These are phyloP conservation scores for Penicillium waksmanii DNA, from an alignment of 495 filamentous ascomycete species.

Conservation along the genomic window DNA sequence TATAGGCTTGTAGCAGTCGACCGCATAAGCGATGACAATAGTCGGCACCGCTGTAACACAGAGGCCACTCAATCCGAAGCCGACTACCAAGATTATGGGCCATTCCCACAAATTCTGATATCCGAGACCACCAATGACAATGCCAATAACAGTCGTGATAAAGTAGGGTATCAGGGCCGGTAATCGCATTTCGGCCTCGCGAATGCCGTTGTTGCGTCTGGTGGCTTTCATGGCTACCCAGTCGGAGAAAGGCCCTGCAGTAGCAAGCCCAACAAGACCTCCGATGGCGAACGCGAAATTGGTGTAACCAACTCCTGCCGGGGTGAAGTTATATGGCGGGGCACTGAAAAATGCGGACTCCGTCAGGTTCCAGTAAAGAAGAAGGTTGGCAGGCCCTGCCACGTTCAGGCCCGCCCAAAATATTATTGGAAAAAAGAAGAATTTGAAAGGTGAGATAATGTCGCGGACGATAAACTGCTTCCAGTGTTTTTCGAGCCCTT, in stretches of 20 bases:
- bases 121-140: slow-evolving; percentile 59
- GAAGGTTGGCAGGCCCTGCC: slow-evolving; percentile 52
- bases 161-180: slow-evolving; percentile 58
- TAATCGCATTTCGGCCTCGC: slow-evolving; percentile 69
- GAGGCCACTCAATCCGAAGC: slow-evolving; percentile 52
- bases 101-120: slow-evolving; percentile 54
- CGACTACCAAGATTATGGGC: slow-evolving; percentile 55
- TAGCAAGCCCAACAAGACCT: slow-evolving; percentile 51
- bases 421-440: slow-evolving; percentile 61
- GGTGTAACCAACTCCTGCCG: slow-evolving; percentile 45
- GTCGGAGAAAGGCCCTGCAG: slow-evolving; percentile 58
- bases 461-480: slow-evolving; percentile 40
- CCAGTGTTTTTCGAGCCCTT: slow-evolving; percentile 41
- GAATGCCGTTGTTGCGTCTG: slow-evolving; percentile 55
- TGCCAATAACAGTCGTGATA: slow-evolving; percentile 56
- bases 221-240: slow-evolving; percentile 56
- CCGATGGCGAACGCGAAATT: slow-evolving; percentile 50
- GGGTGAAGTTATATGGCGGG: slow-evolving; percentile 54
- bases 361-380: slow-evolving; percentile 61
- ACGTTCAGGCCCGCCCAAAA: slow-evolving; percentile 54
- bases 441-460: slow-evolving; percentile 48
- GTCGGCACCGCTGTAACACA: slow-evolving; percentile 52
- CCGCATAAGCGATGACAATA: slow-evolving; percentile 52
- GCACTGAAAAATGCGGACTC: slow-evolving; percentile 54
- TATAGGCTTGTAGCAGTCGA: slow-evolving; percentile 61